phyloP scores from a whole-genome alignment of 441 rosid genomes.

The Manihot esculenta region DNA sequence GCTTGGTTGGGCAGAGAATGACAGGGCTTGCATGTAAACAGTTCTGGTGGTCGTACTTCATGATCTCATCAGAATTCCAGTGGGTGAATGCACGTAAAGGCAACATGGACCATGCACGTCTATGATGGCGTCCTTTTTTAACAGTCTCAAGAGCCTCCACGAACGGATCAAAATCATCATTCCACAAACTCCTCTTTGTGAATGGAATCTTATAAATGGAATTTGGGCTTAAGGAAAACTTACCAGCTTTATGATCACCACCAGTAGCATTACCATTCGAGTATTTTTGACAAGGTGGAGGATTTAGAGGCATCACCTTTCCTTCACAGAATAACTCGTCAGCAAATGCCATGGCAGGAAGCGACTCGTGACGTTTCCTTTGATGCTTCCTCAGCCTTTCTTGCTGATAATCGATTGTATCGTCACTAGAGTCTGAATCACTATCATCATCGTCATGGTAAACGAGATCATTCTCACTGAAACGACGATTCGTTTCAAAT shows the following conservation, averaged over 20 bases:
- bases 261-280: background rate
- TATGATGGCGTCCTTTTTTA: constrained; percentile 29
- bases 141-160: constrained; percentile 45
- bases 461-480: background rate
- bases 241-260: background rate
- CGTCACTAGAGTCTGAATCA: constrained; percentile 11
- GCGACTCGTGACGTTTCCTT: constrained; percentile 18
- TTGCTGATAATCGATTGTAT: background rate
- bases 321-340: constrained; percentile 52
- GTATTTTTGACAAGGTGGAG: constrained; percentile 35
- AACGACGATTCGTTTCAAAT: constrained; percentile 26
- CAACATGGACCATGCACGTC: constrained; percentile 35
- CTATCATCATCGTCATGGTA: background rate
- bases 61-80: background rate
- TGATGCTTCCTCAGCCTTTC: background rate
- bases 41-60: background rate
- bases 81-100: constrained; percentile 23
- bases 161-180: constrained; percentile 60
- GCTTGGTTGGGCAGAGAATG: background rate
- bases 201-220: constrained; percentile 33
- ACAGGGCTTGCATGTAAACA: background rate
- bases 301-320: constrained; percentile 42
- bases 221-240: constrained; percentile 8
- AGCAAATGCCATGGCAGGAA: constrained; percentile 48
- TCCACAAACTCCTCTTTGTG: constrained; percentile 41